Evolutionary conservation across 345 rosid genomes (phyloP), one percentile per base, ranked within the genome.

Genomic region (Ailanthus altissimus): DNA sequence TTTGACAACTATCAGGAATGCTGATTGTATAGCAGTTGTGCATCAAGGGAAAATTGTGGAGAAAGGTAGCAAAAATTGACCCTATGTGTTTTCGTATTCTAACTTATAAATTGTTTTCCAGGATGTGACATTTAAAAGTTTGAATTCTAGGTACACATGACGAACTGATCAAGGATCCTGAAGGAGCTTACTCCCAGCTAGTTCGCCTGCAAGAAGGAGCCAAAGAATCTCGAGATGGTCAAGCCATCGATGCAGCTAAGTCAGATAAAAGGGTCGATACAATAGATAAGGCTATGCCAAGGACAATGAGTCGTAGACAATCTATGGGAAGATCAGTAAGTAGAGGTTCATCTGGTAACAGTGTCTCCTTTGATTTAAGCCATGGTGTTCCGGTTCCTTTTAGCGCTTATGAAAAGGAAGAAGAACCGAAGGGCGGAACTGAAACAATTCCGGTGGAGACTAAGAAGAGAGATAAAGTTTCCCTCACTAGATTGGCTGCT

Each of bases 111-210:
- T 23, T 64, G 49, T 71, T 66, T 26, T 21, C 42, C 57, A 65
- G 12, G 36, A 25, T 15, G 45, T 47, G 1, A 50, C 23, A 56
- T 70, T 49, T 3, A 32, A 38, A 23, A 1, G 2, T 42, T n/a
- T 57, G 32, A 8, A 66, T 51, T 72, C 15, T 16, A 88, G 96
- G 92, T 15, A 84, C 86, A 70, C 96, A 87, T 51, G 90, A 85
- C 54, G 93, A 85, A 68, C 79, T 94, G 83, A 89, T 85, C 67
- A 77, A 57, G 47, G 80, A 92, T 82, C 90, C 92, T 0, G 89
- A 86, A 0, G 98, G 98, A 47, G 91, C 89, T 14, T 92, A 92
- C 81, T 85, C 93, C 9, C 97, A 90, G 81, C 86, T 94, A 13
- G 76, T 94, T 73, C 89, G 87, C 54, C 86, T 92, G 49, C 98